Percentiles rank a stretch among this genome's conserved stretches.
phyloP scores from a whole-genome alignment of 371 early-diverging fungal genomes.

The Mortierella sp. region DNA sequence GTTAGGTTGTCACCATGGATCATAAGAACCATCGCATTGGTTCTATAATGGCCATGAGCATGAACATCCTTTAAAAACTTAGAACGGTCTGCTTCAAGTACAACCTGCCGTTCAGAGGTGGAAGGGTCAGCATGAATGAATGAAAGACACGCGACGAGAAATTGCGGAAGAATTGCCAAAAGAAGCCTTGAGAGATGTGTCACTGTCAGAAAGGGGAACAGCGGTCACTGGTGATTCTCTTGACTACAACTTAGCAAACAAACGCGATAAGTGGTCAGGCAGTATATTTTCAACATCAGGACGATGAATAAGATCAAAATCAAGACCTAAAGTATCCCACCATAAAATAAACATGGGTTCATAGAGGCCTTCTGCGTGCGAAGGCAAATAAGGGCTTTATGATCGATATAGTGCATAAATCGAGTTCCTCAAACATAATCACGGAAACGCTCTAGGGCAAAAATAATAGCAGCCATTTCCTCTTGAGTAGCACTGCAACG shows the following conservation, averaged over 20 bases:
- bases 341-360: no score
- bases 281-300: background rate
- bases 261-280: slow-evolving; percentile 4
- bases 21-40: slow-evolving; percentile 12
- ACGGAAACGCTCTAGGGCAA: background rate
- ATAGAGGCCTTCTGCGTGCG: background rate
- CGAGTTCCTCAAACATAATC: background rate
- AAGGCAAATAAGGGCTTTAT: background rate
- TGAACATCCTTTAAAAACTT: no score
- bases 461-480: background rate
- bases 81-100: no score
- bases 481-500: background rate
- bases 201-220: no score
- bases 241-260: no score
- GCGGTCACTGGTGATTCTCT: no score
- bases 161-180: no score
- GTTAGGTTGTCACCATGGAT: slow-evolving; percentile 3
- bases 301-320: background rate
- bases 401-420: background rate
- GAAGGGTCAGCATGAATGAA: no score
- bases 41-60: slow-evolving; percentile 11
- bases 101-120: no score
- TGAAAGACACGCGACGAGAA: no score
- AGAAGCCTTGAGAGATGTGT: no score
- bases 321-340: background rate